Base-by-base conservation (phyloP, 2,329 filamentous ascomycete species). In the Alternaria incomplexa region DNA sequence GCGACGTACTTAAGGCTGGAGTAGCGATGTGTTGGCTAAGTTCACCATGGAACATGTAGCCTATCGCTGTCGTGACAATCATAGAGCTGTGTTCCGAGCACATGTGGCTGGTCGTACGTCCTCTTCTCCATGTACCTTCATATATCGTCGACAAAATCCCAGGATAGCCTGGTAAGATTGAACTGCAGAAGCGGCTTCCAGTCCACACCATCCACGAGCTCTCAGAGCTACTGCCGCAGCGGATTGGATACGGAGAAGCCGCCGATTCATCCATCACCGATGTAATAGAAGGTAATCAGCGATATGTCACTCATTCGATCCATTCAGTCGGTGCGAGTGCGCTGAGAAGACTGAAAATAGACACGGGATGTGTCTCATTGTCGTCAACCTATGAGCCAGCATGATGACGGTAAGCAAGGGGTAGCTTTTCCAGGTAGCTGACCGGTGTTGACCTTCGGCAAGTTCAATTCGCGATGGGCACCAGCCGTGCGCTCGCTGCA, bases 381-480 rank as follows among this genome's bases (percentile, higher is more conserved):
- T 45, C 15, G 7, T 51, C 4, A 40, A 25, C 13, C 25, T 9
- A 46, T 26, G 36, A 46, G 23, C 26, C 10, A 17, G 30, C 30
- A 36, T 53, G 47, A 56, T 48, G 50, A 23, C 51, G 43, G 60
- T 56, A 56, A 52, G 63, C 67, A 64, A 67, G 62, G 57, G 45
- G 55, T 26, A 32, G 28, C 25, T 53, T 25, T 51, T 43, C 50
- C 25, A 50, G 54, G 48, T 61, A 50, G 51, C 48, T 45, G 46
- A 59, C 56, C 59, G 53, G 45, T 47, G 54, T 40, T 43, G n/a
- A 55, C 56, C 50, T 54, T 50, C 43, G 48, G 45, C 45, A 62
- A 43, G 40, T 58, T 52, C 56, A 32, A 44, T 59, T 58, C 57
- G 53, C 25, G 44, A 30, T 15, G 28, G 20, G 30, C 22, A 36